Conservation (phyloP, 148 eudicot genomes). For the Silene uniflora region DNA sequence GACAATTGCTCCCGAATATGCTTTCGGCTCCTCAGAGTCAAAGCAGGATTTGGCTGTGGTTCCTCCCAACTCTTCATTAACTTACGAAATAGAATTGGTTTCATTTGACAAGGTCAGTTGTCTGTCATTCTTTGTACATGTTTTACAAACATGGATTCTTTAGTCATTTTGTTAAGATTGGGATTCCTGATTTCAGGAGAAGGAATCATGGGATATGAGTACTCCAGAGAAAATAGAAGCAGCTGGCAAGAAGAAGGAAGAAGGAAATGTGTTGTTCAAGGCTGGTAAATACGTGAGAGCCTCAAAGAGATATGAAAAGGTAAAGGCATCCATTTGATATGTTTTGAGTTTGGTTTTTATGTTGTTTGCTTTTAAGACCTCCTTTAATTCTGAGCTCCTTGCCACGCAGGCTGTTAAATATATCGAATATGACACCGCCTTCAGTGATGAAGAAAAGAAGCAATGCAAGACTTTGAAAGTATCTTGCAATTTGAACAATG, state of each 20-base stretch:
- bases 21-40: conserved; percentile 71
- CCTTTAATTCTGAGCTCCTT: background rate
- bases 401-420: conserved; percentile 63
- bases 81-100: conserved; percentile 70
- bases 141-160: background rate
- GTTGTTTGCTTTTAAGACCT: background rate
- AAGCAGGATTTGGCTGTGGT: conserved; percentile 77
- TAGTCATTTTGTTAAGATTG: background rate
- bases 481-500: conserved; percentile 77
- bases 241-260: conserved; percentile 90
- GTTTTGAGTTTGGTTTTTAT: background rate
- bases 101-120: conserved; percentile 74
- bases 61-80: conserved; percentile 76
- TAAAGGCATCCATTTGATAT: conserved; percentile 9
- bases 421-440: conserved; percentile 72
- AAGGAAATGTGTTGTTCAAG: conserved; percentile 80
- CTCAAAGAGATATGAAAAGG: conserved; percentile 96
- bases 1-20: conserved; percentile 78
- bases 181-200: conserved; percentile 46
- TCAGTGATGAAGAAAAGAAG: conserved; percentile 88
- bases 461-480: conserved; percentile 68
- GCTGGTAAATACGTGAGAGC: conserved; percentile 76
- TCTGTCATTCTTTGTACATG: background rate
- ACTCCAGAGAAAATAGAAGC: conserved; percentile 84
- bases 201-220: conserved; percentile 97